Conservation (phyloP, 768 basidiomycete species). For the Termitomyces eurrhizus region DNA sequence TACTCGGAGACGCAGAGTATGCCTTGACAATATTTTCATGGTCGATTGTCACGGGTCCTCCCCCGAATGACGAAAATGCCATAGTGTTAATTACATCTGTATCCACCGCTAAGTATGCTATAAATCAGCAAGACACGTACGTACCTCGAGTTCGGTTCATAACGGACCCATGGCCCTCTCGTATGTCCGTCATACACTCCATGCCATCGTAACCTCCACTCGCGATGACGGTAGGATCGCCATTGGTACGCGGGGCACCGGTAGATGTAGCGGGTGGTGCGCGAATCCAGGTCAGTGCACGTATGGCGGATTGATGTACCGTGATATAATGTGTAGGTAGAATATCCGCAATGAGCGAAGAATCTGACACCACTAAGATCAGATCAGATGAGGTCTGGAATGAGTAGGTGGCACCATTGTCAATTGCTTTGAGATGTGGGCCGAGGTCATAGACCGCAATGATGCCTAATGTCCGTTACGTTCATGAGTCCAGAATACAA, state of each 20-base stretch:
- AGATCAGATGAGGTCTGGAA: not conserved
- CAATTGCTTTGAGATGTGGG: conserved; percentile 31
- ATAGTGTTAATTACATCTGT: conserved; percentile 70
- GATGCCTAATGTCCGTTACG: conserved; percentile 52
- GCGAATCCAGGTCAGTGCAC: conserved; percentile 71
- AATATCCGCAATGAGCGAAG: conserved; percentile 32
- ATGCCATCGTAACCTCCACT: conserved; percentile 82
- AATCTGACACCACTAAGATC: conserved; percentile 13
- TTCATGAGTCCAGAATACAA: conserved; percentile 48
- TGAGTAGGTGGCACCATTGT: conserved; percentile 25
- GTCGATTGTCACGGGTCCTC: conserved; percentile 75
- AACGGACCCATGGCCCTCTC: conserved; percentile 61
- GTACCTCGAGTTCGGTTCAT: conserved; percentile 78
- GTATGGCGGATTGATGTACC: conserved; percentile 78
- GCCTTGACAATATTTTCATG: conserved; percentile 79
- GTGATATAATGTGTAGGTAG: conserved; percentile 71
- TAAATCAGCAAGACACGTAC: not conserved
- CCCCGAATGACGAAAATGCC: conserved; percentile 62
- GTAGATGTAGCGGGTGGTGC: conserved; percentile 51
- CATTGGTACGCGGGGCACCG: conserved; percentile 41
- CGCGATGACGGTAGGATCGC: conserved; percentile 68
- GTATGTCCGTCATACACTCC: conserved; percentile 71
- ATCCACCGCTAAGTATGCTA: not conserved
- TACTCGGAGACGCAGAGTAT: conserved; percentile 66
- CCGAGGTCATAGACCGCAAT: conserved; percentile 58